A percentile compares a stretch with the other conserved stretches of the same genome.
These are phyloP conservation scores for Helminthosporium solani DNA, from an alignment of 2,329 filamentous ascomycete species.

Conservation along the genomic window DNA sequence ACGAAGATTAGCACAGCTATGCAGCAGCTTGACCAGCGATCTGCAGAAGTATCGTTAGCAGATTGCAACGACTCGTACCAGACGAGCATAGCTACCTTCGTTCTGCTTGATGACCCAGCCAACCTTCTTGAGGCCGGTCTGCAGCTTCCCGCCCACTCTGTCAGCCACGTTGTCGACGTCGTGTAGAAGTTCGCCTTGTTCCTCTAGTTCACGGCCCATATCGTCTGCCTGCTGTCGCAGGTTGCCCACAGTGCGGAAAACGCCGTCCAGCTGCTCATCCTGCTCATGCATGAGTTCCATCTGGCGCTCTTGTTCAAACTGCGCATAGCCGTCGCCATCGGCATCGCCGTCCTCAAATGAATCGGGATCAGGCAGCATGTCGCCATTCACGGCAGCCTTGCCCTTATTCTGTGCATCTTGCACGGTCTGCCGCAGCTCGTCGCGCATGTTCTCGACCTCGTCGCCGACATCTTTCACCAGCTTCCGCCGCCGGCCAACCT, in stretches of 20 bases:
- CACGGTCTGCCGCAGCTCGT: constrained; percentile 69
- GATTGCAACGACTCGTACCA: neutral
- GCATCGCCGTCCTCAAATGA: constrained; percentile 59
- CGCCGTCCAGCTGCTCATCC: constrained; percentile 87
- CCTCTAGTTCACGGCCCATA: constrained; percentile 95
- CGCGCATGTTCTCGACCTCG: constrained; percentile 86
- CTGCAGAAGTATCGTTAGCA: constrained; percentile 38
- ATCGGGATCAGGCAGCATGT: constrained; percentile 61
- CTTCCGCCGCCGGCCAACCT: constrained; percentile 75
- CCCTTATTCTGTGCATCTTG: constrained; percentile 43
- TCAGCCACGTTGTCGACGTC: constrained; percentile 83
- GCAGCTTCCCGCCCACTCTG: constrained; percentile 79
- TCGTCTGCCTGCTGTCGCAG: constrained; percentile 86
- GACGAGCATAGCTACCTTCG: constrained; percentile 64
- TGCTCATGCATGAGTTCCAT: constrained; percentile 90
- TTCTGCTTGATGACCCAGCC: constrained; percentile 82
- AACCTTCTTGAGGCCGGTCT: constrained; percentile 84
- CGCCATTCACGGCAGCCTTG: constrained; percentile 42
- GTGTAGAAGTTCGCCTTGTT: constrained; percentile 86
- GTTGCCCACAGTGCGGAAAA: constrained; percentile 91
- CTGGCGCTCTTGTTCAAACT: constrained; percentile 90
- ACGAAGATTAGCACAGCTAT: constrained; percentile 87
- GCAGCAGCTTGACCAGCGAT: constrained; percentile 80
- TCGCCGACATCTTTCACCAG: constrained; percentile 86
- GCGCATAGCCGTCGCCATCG: constrained; percentile 65